A percentile compares a stretch with the other conserved stretches of the same genome.
These are phyloP conservation scores for Cubamyces sp. DNA, from an alignment of 768 basidiomycete species.

Conservation along the genomic window DNA sequence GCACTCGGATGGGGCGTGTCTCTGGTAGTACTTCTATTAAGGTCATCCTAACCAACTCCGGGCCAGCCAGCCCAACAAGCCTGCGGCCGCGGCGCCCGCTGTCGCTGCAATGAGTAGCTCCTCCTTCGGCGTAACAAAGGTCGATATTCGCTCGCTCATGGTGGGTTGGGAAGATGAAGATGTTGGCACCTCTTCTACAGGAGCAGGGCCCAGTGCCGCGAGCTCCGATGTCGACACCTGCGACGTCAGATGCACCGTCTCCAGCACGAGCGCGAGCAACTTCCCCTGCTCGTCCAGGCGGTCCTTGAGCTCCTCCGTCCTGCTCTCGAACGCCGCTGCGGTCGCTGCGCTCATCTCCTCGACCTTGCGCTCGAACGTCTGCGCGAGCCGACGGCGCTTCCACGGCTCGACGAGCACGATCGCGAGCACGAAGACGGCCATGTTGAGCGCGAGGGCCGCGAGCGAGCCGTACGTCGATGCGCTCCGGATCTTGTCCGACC, in stretches of 20 bases:
- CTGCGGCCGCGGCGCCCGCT: constrained; percentile 30
- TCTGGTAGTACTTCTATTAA: background rate
- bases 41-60: constrained; percentile 34
- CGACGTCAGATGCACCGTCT: constrained; percentile 24
- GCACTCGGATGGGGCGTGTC: background rate
- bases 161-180: background rate
- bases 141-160: constrained; percentile 19
- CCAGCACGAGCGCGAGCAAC: constrained; percentile 36
- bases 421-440: constrained; percentile 88
- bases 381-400: constrained; percentile 85
- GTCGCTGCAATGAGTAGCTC: constrained; percentile 31
- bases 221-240: constrained; percentile 17
- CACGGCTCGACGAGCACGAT: constrained; percentile 94
- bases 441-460: constrained; percentile 83
- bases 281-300: constrained; percentile 54
- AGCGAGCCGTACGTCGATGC: constrained; percentile 93
- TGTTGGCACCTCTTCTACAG: constrained; percentile 10
- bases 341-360: constrained; percentile 42
- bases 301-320: constrained; percentile 50
- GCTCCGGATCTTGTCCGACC: constrained; percentile 98
- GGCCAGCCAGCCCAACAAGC: constrained; percentile 34
- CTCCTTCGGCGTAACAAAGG: constrained; percentile 20
- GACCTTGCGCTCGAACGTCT: constrained; percentile 88
- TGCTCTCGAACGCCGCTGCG: constrained; percentile 46
- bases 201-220: constrained; percentile 13